Conservation (phyloP, 805 yeast species). For the Barnettozyma sp. region DNA sequence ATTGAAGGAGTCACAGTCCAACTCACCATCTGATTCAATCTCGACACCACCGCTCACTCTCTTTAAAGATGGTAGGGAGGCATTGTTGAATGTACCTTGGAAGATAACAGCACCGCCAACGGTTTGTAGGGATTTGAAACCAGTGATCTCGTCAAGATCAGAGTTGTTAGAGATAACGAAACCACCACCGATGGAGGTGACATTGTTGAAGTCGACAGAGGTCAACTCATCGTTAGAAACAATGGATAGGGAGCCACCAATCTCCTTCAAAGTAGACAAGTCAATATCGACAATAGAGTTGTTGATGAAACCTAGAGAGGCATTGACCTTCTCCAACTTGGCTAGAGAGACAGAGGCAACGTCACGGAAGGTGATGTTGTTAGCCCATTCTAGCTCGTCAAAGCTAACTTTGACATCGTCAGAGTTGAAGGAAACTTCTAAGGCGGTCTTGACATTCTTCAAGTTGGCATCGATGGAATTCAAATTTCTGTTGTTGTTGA, state of each 20-base stretch:
- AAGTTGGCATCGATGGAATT: constrained; percentile 65
- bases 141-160: constrained; percentile 53
- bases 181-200: constrained; percentile 86
- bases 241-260: constrained; percentile 81
- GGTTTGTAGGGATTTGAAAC: constrained; percentile 65
- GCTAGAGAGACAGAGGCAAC: constrained; percentile 67
- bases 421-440: constrained; percentile 83
- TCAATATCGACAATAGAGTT: constrained; percentile 55
- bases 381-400: constrained; percentile 72
- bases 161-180: constrained; percentile 84
- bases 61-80: constrained; percentile 63
- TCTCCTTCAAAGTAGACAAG: constrained; percentile 44
- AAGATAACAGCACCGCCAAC: constrained; percentile 86
- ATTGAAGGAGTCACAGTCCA: constrained; percentile 76
- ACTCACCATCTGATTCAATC: constrained; percentile 68
- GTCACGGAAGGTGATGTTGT: constrained; percentile 80
- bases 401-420: constrained; percentile 62
- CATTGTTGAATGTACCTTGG: constrained; percentile 73
- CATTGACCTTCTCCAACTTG: constrained; percentile 64
- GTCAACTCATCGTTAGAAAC: constrained; percentile 67
- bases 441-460: constrained; percentile 62
- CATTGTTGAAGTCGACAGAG: constrained; percentile 58
- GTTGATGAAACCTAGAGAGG: constrained; percentile 74
- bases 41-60: constrained; percentile 90
- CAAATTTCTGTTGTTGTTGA: constrained; percentile 87